These are phyloP conservation scores for Aquilaria malaccensis DNA, from an alignment of 345 rosid genomes.

Conservation along the genomic window DNA sequence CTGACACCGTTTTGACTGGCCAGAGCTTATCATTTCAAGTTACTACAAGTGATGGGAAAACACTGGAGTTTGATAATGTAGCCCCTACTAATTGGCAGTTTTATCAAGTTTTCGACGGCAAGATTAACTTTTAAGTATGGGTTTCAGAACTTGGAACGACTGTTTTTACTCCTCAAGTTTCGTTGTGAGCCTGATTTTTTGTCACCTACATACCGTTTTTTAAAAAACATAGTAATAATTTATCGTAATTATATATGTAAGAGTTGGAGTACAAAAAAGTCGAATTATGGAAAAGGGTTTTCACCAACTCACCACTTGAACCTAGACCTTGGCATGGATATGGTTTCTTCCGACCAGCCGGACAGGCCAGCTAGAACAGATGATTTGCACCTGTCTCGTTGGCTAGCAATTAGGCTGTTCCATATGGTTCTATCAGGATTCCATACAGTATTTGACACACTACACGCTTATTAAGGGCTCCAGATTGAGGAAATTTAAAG, in stretches of 20 bases:
- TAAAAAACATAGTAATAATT: too few species aligned
- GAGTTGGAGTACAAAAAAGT: not conserved
- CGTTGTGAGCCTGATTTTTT: too few species aligned
- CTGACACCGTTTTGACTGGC: conserved; percentile 18
- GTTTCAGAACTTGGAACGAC: not conserved
- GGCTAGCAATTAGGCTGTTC: too few species aligned
- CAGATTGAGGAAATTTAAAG: too few species aligned
- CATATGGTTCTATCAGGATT: too few species aligned
- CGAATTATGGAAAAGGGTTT: not conserved
- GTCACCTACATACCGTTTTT: too few species aligned
- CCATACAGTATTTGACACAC: too few species aligned
- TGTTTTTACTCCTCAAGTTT: not conserved
- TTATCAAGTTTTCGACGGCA: conserved; percentile 36
- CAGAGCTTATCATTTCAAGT: conserved; percentile 42
- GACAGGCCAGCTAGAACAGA: too few species aligned
- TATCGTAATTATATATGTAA: not conserved
- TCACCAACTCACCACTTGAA: not conserved
- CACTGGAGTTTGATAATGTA: conserved; percentile 23
- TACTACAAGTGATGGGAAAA: conserved; percentile 32
- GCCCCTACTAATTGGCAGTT: conserved; percentile 34
- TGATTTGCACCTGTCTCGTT: too few species aligned
- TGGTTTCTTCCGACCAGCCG: too few species aligned
- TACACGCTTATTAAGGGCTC: too few species aligned
- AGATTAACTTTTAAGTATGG: conserved; percentile 25
- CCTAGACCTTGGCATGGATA: too few species aligned